phyloP scores from a whole-genome alignment of 345 rosid genomes.

The rapeseed (Brassica napus) region DNA sequence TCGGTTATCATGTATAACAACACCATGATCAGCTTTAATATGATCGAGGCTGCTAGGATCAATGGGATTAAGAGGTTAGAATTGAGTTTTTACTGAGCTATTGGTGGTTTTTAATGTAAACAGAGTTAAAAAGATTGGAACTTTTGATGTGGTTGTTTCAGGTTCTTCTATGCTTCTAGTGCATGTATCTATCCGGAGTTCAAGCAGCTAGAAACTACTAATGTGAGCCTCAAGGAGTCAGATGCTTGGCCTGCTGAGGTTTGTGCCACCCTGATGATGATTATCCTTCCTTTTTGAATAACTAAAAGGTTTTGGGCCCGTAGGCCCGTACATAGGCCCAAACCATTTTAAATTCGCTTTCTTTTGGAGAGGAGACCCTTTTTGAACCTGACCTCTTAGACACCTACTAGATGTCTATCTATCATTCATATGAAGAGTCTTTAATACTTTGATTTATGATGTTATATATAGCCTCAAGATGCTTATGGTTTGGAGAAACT shows the following conservation, averaged over 20 bases:
- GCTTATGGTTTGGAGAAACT: conserved; percentile 99
- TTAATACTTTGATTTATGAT: not conserved
- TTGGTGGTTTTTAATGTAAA: not conserved
- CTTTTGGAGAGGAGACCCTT: no score
- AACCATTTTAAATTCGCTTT: not conserved
- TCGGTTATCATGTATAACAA: conserved; percentile 98
- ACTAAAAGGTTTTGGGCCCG: not conserved
- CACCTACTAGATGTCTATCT: no score
- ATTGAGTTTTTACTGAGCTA: not conserved
- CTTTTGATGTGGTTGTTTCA: conserved; percentile 30
- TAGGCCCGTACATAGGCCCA: not conserved
- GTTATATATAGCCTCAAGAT: conserved; percentile 85
- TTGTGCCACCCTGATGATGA: conserved; percentile 24
- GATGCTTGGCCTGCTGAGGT: conserved; percentile 99
- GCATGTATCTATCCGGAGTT: conserved; percentile 99
- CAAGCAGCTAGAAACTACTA: conserved; percentile 89
- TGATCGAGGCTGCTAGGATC: conserved; percentile 96
- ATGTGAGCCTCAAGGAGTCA: conserved; percentile 96
- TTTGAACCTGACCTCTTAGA: no score
- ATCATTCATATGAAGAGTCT: not conserved
- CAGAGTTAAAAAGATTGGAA: not conserved
- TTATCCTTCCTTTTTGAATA: not conserved
- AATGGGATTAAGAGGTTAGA: conserved; percentile 80
- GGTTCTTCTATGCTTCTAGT: conserved; percentile 99
- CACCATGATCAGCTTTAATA: conserved; percentile 97